phyloP scores from a whole-genome alignment of 176 grass and related monocot species.

The Bolboschoenus planiculmis region DNA sequence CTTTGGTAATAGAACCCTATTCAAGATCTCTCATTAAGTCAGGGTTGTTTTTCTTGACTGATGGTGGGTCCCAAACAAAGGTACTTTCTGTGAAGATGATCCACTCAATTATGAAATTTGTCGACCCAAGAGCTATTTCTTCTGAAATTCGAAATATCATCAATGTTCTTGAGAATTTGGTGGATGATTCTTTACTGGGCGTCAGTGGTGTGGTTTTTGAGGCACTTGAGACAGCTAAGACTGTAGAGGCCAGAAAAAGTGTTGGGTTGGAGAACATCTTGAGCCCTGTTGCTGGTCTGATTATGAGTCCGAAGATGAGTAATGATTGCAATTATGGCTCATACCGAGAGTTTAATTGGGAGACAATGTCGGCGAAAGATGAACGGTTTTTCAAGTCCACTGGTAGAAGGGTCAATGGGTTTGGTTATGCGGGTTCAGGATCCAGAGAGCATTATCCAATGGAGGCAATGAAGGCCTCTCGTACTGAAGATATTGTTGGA shows the following conservation, averaged over 20 bases:
- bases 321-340: slow-evolving; percentile 16
- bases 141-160: slow-evolving; percentile 54
- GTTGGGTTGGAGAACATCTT: not conserved
- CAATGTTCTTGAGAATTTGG: slow-evolving; percentile 32
- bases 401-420: not conserved
- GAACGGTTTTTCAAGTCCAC: not conserved
- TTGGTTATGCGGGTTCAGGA: not conserved
- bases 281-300: slow-evolving; percentile 28
- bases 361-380: slow-evolving; percentile 6
- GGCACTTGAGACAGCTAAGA: slow-evolving; percentile 35
- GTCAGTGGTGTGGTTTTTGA: slow-evolving; percentile 35
- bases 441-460: not conserved
- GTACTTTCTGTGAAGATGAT: slow-evolving; percentile 56
- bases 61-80: slow-evolving; percentile 20
- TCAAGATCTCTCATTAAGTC: slow-evolving; percentile 57
- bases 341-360: slow-evolving; percentile 29
- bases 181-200: slow-evolving; percentile 14
- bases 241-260: slow-evolving; percentile 18
- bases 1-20: slow-evolving; percentile 55
- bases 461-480: not conserved
- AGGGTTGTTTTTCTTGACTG: slow-evolving; percentile 43
- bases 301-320: slow-evolving; percentile 16
- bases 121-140: slow-evolving; percentile 44
- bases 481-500: not conserved
- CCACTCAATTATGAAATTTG: slow-evolving; percentile 41